Base-by-base conservation (phyloP, 345 rosid species). In the Sapria himalayana region DNA sequence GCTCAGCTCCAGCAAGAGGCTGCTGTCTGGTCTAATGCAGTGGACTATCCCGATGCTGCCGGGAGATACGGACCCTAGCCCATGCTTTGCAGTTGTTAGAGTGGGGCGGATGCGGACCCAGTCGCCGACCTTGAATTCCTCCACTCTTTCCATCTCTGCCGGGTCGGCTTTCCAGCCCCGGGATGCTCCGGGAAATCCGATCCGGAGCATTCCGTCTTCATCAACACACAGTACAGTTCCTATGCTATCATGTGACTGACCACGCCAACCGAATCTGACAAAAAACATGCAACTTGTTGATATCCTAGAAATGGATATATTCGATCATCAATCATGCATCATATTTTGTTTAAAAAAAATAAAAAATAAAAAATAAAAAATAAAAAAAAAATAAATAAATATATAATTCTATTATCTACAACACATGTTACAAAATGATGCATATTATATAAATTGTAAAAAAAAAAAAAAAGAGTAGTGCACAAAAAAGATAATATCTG, bases 111-210 rank as follows among this genome's bases (percentile, higher is more conserved):
- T 84, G 32, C 93, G 76, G 58, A 79, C 98, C 98, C 98, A 89
- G 51, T 89, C 94, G 51, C 94, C 98, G 37, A 89, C 94, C 69
- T 82, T 89, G 66, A 82, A 89, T 53, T 89, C 98, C 66, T 89
- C 98, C 59, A 89, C 94, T 41, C 98, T 76, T 60, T 89, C 93
- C 94, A 89, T 79, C 62, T 89, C 98, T 2, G 94, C 86, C 54
- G 98, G 98, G 63, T 89, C 98, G 55, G 95, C 98, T 68, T 89
- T 84, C 98, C 98, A 89, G 50, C 98, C 98, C 52, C 94, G 64
- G 46, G 98, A 89, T 56, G 98, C 98, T 69, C 98, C 98, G 41
- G 85, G 94, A 71, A 82, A 89, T 42, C 98, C 98, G 65, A 89
- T 92, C 39, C 98, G 85, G 55, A 89, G 56, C 57, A 89, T 79